These are phyloP conservation scores for Achaetomium macrosporum DNA, from an alignment of 2,329 filamentous ascomycete species.

Conservation along the genomic window DNA sequence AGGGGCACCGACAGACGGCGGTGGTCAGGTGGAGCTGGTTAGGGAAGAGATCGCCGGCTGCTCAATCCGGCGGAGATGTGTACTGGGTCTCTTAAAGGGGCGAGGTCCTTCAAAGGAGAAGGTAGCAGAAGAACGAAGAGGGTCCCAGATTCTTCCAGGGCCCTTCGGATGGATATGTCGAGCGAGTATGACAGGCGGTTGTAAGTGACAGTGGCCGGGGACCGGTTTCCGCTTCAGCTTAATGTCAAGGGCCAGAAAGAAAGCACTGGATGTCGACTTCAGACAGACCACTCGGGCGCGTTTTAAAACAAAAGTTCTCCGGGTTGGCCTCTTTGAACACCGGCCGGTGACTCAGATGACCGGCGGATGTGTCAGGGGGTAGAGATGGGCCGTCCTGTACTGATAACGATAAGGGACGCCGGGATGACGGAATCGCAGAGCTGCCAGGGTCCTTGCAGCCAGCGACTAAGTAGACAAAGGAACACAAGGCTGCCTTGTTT, in stretches of 20 bases:
- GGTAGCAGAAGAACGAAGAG: neutral
- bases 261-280: neutral
- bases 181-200: neutral
- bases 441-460: slow-evolving; percentile 3
- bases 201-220: neutral
- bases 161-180: neutral
- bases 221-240: neutral
- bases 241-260: neutral
- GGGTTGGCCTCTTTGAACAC: slow-evolving; percentile 7
- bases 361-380: slow-evolving; percentile 1
- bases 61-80: neutral
- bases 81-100: neutral
- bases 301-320: slow-evolving; percentile 1
- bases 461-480: neutral
- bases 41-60: neutral
- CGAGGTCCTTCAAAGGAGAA: neutral
- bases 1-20: neutral
- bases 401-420: slow-evolving; percentile 11
- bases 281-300: neutral
- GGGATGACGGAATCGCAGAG: slow-evolving; percentile 8
- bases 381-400: slow-evolving; percentile 3
- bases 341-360: slow-evolving; percentile 16
- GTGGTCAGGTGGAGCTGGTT: neutral
- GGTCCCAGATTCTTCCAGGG: neutral
- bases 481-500: neutral